Evolutionary conservation across 495 filamentous ascomycete genomes (phyloP), one percentile per base, ranked within the genome.

Genomic region (Penicillium desertorum): DNA sequence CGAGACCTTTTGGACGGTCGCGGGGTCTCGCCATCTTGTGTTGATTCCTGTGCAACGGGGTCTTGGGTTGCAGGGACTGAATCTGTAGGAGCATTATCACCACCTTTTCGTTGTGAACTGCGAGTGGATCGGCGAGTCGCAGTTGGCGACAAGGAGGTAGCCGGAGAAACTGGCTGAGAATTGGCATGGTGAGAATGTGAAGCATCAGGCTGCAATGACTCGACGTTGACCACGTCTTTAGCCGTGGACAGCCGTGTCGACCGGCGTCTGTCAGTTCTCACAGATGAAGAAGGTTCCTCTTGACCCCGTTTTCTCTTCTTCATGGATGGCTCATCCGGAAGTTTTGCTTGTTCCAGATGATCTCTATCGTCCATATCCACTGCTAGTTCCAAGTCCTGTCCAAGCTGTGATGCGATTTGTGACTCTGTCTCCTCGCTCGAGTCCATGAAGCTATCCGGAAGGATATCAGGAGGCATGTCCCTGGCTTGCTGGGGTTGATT

Each of bases 351-450:
- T 23, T 46, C 23, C 19, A 45, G 45, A 20, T 57, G 45, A 37
- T 10, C 20, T 10, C 50, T 60, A 10, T 51, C 62, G 44, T 62
- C 34, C 45, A 64, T 39, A 55, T 75, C 71, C 12, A 70, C 66
- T 11, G 74, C 74, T 22, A 67, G 56, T 23, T 71, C 74, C 32
- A 79, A 58, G 51, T 80, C 77, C 51, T 76, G 68, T 48, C 71
- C 72, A 8, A 80, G 65, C 53, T 80, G 77, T 42, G 76, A 80
- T 12, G 75, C 73, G 34, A 74, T 65, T 53, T 78, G 75, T 7
- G 70, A 65, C 12, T 79, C 76, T 59, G 72, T 64, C 20, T 79
- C 77, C 50, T 79, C 76, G 17, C 69, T 69, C 10, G 59, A 74
- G 44, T 75, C 71, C 12, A 64, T 45, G 23, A 58, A 44, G 20